Evolutionary conservation across 2,329 filamentous ascomycete genomes (phyloP), one percentile per base, ranked within the genome.

Genomic region (Calonectria montana): DNA sequence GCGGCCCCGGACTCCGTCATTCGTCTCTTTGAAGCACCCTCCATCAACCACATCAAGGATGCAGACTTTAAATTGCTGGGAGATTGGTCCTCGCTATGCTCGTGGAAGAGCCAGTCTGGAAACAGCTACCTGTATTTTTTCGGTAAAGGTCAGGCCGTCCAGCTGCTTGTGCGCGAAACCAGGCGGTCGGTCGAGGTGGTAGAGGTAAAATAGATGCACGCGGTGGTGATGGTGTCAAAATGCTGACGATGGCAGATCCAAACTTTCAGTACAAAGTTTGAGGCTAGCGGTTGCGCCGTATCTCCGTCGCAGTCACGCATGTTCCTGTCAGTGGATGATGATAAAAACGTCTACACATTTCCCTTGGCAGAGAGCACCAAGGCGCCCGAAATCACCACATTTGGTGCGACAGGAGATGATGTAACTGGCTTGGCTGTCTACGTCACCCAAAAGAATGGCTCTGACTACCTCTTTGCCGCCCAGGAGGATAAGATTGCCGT

Each of bases 21-120:
- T 27, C 81, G 85, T 9, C 76, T 84, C 2, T 87, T 83, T 63
- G 82, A 85, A 53, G 76, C 82, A 7, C 78, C 78, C 2, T 76
- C 74, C 2, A 70, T 83, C 4, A 75, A 80, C 57, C 80, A 83
- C 68, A 68, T 83, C 21, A 77, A 81, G 7, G 75, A 77, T 6
- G 82, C 82, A 4, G 72, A 80, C 43, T 78, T 81, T 13, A 83
- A 79, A 27, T 78, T 82, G 2, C 77, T 87, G 16, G 86, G 87
- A 0, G 86, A 87, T 73, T 88, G 86, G 84, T 87, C 86, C 16
- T 83, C 86, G 1, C 74, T 88, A 6, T 88, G 87, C 74, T 78
- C 81, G 12, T 88, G 85, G 86, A 84, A 81, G 72, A 86, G 83
- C 65, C 76, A 75, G 21, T 84, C 81, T 21, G 83, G 82, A 2